A percentile compares a stretch with the other conserved stretches of the same genome.
Evolutionary conservation across 305 asterid genomes (phyloP).

Genomic region (Rubia balearica): DNA sequence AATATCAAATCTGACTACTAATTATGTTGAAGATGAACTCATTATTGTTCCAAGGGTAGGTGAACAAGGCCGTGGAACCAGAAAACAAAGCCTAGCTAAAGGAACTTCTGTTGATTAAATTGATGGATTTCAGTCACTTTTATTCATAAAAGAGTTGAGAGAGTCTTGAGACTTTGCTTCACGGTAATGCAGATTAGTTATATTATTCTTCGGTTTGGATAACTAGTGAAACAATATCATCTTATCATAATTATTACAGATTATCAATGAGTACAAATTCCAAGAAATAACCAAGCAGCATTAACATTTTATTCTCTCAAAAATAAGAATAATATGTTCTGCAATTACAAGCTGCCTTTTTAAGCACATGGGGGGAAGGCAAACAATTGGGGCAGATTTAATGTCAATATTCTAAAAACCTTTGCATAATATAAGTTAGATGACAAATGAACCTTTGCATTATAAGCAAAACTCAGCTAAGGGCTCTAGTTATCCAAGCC

Average conservation of each 20-base stretch:
- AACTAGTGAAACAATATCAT: background rate
- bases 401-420: background rate
- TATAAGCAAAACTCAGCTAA: background rate
- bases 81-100: background rate
- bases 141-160: background rate
- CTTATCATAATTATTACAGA: slow-evolving; percentile 2
- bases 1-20: background rate
- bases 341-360: background rate
- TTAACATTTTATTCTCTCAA: background rate
- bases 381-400: background rate
- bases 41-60: background rate
- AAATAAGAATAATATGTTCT: background rate
- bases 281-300: background rate
- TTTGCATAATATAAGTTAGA: background rate
- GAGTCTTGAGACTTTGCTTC: background rate
- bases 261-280: background rate
- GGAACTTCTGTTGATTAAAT: background rate
- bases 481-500: background rate
- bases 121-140: background rate
- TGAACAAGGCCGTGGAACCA: background rate
- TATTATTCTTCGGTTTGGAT: background rate
- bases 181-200: background rate
- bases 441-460: background rate
- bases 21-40: background rate
- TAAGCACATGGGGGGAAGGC: background rate